Evolutionary conservation across 768 basidiomycete species (phyloP), one percentile per base, ranked within the genome.

Genomic region (Boletus huronensis): DNA sequence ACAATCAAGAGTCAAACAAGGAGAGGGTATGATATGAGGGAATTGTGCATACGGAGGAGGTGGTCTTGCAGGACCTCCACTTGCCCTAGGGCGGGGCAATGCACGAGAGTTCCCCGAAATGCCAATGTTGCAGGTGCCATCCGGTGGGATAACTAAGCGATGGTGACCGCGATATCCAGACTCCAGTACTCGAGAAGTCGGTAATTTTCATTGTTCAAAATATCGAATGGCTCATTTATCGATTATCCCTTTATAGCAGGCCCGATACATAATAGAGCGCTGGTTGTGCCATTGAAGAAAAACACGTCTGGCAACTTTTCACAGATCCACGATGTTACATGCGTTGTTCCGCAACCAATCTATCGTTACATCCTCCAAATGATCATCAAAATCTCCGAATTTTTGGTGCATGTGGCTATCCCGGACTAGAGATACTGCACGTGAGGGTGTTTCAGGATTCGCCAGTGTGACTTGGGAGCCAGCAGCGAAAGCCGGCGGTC

Each of bases 301-400:
- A 34, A 47, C 19, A 34, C 29, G 21, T 23, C 26, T 21, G 16
- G 40, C 41, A 3, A 29, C 35, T 49, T 65, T 34, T 38, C 51
- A 69, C 19, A 46, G 47, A 35, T 59, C 58, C 39, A 49, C 49
- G 23, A 69, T 62, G 50, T 52, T 63, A 67, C 72, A 75, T 50
- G 54, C 66, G 23, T 44, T 58, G 43, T 82, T 81, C 46, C 65
- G 66, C 55, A 82, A 58, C 78, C 79, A 81, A 53, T 80, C 79
- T 53, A 74, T 69, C 39, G 67, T 79, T 45, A 84, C 83, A 67
- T 90, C 83, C 70, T 90, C 90, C 43, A 91, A 68, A 70, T 91
- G 87, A 60, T 91, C 90, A 54, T 92, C 90, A 57, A 91, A 91
- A 67, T 92, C 90, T 5, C 84, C 85, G 53, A 92, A 84, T 44